Conservation (phyloP, 2,329 filamentous ascomycete species). For the Fusarium nygamai region DNA sequence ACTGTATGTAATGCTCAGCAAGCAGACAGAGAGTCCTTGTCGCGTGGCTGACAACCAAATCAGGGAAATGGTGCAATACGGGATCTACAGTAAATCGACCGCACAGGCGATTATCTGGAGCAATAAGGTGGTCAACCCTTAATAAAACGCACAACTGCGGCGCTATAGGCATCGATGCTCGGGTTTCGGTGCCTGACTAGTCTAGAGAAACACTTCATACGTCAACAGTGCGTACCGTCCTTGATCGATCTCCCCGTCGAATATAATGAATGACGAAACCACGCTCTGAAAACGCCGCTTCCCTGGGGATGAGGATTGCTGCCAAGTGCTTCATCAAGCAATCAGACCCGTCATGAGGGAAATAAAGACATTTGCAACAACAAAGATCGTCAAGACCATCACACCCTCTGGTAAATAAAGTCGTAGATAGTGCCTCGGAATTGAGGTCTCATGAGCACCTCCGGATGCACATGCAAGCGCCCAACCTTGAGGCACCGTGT, state of each 20-base stretch:
- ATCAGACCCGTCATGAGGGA: slow-evolving; percentile 5
- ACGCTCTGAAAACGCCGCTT: slow-evolving; percentile 1
- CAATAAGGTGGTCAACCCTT: slow-evolving; percentile 21
- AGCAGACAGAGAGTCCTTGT: slow-evolving; percentile 10
- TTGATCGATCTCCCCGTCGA: slow-evolving; percentile 11
- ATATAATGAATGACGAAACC: slow-evolving; percentile 30
- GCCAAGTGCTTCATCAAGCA: slow-evolving; percentile 17
- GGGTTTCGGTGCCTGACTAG: slow-evolving; percentile 36
- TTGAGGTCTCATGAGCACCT: slow-evolving; percentile 37
- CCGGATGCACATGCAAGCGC: slow-evolving; percentile 36
- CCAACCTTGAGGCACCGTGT: slow-evolving; percentile 11
- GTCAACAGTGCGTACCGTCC: slow-evolving; percentile 27
- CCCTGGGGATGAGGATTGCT: background rate
- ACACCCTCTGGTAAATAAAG: slow-evolving; percentile 23
- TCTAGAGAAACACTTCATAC: slow-evolving; percentile 26
- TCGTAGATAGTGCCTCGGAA: slow-evolving; percentile 30
- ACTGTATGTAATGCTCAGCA: background rate
- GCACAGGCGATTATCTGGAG: slow-evolving; percentile 20
- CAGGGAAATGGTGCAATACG: slow-evolving; percentile 31
- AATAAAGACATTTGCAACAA: slow-evolving; percentile 12
- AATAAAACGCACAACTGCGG: slow-evolving; percentile 24
- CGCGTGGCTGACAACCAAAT: slow-evolving; percentile 38
- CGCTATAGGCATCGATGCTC: slow-evolving; percentile 31
- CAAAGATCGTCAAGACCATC: slow-evolving; percentile 14
- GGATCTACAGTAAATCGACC: slow-evolving; percentile 24